Conservation (phyloP, 164 flowering plant species). For the Umbellularia californica region DNA sequence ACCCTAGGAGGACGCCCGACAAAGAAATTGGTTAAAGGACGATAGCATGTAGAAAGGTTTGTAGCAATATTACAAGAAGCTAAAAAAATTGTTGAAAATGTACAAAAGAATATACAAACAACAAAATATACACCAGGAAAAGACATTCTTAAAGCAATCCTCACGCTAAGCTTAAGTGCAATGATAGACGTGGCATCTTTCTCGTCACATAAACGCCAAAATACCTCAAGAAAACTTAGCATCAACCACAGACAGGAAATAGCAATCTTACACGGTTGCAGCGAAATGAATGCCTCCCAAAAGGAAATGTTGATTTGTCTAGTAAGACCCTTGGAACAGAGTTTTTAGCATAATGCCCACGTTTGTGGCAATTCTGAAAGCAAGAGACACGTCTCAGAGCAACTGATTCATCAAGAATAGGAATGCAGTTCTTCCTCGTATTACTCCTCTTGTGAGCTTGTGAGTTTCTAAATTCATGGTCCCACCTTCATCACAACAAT, state of each 20-base stretch:
- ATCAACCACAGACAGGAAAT: not conserved
- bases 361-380: conserved; percentile 25
- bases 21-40: too few relatives aligned
- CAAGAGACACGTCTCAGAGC: conserved; percentile 29
- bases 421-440: conserved; percentile 19
- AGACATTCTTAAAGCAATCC: too few relatives aligned
- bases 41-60: too few relatives aligned
- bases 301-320: conserved; percentile 44
- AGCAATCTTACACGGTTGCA: conserved; percentile 37
- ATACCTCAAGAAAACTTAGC: too few relatives aligned
- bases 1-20: too few relatives aligned
- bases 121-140: too few relatives aligned
- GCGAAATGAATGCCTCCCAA: conserved; percentile 22
- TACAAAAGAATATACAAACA: too few relatives aligned
- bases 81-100: too few relatives aligned
- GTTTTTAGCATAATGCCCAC: conserved; percentile 12
- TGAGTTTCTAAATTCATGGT: conserved; percentile 19
- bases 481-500: conserved; percentile 31
- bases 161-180: too few relatives aligned
- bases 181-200: too few relatives aligned
- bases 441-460: conserved; percentile 15
- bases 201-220: too few relatives aligned
- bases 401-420: conserved; percentile 17
- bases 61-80: too few relatives aligned
- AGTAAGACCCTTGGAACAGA: conserved; percentile 30